These are phyloP conservation scores for Borovskyia barvae DNA, from an alignment of 208 protist species.

Conservation along the genomic window DNA sequence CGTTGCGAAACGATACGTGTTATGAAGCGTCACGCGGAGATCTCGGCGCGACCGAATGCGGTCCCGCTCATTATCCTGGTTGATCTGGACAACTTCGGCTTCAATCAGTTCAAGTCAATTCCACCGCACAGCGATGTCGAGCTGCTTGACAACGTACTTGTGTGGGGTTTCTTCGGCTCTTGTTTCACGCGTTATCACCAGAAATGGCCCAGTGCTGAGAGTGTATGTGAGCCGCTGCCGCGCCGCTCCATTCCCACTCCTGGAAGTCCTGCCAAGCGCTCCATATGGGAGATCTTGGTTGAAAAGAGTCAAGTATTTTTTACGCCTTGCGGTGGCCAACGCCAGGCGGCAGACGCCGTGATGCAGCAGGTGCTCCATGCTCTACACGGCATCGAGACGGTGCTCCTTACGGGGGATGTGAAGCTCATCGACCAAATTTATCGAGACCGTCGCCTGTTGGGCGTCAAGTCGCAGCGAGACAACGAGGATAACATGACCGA, in stretches of 20 bases:
- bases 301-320: conserved; percentile 27
- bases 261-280: not conserved
- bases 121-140: conserved; percentile 28
- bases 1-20: conserved; percentile 71
- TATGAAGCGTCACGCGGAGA: conserved; percentile 25
- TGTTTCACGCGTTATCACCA: conserved; percentile 82
- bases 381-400: conserved; percentile 39
- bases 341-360: conserved; percentile 72
- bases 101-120: conserved; percentile 83
- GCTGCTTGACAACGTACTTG: conserved; percentile 47
- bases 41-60: not conserved
- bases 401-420: conserved; percentile 57
- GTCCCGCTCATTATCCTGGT: conserved; percentile 62
- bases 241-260: not conserved
- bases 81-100: conserved; percentile 90
- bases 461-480: conserved; percentile 53
- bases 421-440: conserved; percentile 40
- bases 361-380: conserved; percentile 54
- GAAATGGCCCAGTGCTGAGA: conserved; percentile 50
- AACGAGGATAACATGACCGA: conserved; percentile 25
- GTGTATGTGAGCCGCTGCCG: conserved; percentile 35
- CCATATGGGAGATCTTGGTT: conserved; percentile 19
- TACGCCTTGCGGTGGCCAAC: conserved; percentile 73
- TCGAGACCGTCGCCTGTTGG: conserved; percentile 25
- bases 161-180: conserved; percentile 89